phyloP scores from a whole-genome alignment of 2,329 filamentous ascomycete species.

The Aspergillus sergii region DNA sequence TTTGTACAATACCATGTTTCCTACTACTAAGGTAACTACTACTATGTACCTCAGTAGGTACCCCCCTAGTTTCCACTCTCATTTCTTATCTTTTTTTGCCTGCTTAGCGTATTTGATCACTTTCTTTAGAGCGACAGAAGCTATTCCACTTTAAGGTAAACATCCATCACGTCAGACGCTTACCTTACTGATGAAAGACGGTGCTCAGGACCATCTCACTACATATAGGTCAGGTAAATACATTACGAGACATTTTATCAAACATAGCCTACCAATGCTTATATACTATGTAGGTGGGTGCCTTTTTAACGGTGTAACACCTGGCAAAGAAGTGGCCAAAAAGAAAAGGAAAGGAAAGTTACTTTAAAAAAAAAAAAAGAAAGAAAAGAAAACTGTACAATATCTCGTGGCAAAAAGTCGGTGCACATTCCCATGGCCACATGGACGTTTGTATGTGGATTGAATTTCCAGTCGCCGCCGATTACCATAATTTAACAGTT shows the following conservation, averaged over 20 bases:
- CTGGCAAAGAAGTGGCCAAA: not conserved
- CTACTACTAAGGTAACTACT: not conserved
- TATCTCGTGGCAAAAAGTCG: constrained; percentile 3
- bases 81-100: not conserved
- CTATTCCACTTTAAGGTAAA: not conserved
- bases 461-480: not conserved
- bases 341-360: not conserved
- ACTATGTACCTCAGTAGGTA: not conserved
- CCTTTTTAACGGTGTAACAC: not conserved
- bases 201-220: not conserved
- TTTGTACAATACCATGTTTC: not conserved
- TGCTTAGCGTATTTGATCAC: not conserved
- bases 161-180: not conserved
- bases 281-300: not conserved
- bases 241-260: not conserved
- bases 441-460: constrained; percentile 3
- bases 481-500: not conserved
- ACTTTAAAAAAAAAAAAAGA: not conserved
- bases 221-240: not conserved
- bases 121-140: not conserved
- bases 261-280: not conserved
- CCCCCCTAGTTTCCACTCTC: not conserved
- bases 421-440: constrained; percentile 2
- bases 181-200: not conserved
- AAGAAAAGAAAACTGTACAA: not conserved